Percentiles rank a stretch among this genome's conserved stretches.
These are phyloP conservation scores for Penstemon barbatus DNA, from an alignment of 257 asterid genomes.

Conservation along the genomic window DNA sequence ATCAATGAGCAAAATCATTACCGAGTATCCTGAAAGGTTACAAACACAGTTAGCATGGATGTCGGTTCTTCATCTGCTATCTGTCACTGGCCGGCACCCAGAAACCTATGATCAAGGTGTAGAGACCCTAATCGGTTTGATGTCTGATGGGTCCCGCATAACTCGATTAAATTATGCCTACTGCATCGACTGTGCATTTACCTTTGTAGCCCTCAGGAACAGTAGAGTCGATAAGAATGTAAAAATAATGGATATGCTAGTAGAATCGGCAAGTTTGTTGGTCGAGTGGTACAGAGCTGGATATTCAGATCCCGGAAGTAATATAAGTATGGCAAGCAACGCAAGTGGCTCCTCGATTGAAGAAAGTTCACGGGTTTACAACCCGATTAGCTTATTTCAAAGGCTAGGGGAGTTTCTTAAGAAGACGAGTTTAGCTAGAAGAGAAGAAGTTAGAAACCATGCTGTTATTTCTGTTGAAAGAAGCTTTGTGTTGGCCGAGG, in stretches of 20 bases:
- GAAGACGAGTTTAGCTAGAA: constrained; percentile 82
- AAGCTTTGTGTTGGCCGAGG: constrained; percentile 74
- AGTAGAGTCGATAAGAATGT: constrained; percentile 70
- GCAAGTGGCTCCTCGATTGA: constrained; percentile 48
- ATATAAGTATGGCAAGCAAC: constrained; percentile 39
- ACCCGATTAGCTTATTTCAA: constrained; percentile 60
- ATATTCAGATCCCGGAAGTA: constrained; percentile 73
- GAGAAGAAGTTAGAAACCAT: constrained; percentile 90
- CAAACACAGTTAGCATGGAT: constrained; percentile 81
- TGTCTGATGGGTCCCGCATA: constrained; percentile 55
- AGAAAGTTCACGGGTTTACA: constrained; percentile 50
- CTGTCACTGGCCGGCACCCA: constrained; percentile 85
- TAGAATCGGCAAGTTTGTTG: constrained; percentile 59
- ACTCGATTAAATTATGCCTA: constrained; percentile 61
- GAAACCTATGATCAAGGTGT: constrained; percentile 83
- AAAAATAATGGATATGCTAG: constrained; percentile 71
- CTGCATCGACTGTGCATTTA: constrained; percentile 82
- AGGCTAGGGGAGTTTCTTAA: constrained; percentile 78
- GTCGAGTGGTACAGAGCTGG: constrained; percentile 82
- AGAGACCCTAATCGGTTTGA: constrained; percentile 52
- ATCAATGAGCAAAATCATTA: constrained; percentile 54
- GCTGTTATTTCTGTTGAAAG: constrained; percentile 67
- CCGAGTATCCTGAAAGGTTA: constrained; percentile 60
- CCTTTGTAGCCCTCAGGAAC: constrained; percentile 77
- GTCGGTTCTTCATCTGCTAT: constrained; percentile 67